Evolutionary conservation across 306 rosid species (phyloP).

Genomic region (Cicer yamashitae): DNA sequence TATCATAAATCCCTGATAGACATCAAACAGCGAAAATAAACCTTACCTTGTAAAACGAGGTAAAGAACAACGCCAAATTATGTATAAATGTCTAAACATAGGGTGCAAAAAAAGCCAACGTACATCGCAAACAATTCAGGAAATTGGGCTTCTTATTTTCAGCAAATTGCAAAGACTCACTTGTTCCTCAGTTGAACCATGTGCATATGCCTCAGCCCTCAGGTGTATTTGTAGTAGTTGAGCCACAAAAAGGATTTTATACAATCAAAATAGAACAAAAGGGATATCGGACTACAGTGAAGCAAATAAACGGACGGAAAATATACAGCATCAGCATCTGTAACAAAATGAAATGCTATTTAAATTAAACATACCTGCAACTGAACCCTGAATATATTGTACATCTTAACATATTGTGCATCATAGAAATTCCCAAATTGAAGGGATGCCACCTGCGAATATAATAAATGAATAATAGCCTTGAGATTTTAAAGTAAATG

Average conservation of each 20-base stretch:
- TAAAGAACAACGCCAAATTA: constrained; percentile 90
- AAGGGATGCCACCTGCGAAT: constrained; percentile 84
- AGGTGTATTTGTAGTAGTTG: constrained; percentile 78
- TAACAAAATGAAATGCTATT: background rate
- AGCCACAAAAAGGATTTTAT: constrained; percentile 21
- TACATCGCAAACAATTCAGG: constrained; percentile 7
- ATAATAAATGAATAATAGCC: constrained; percentile 29
- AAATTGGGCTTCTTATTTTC: constrained; percentile 1
- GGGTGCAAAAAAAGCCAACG: background rate
- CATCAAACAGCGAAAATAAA: too few species aligned
- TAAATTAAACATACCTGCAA: constrained; percentile 71
- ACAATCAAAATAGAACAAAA: constrained; percentile 3
- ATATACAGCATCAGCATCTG: background rate
- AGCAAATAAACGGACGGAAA: background rate
- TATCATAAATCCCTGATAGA: too few species aligned
- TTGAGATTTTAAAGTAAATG: constrained; percentile 15
- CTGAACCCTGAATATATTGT: constrained; percentile 84
- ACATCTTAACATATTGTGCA: constrained; percentile 83
- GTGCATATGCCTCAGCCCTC: constrained; percentile 93
- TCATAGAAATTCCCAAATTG: constrained; percentile 79
- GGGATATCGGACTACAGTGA: background rate
- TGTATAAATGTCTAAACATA: constrained; percentile 82
- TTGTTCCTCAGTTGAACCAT: constrained; percentile 89
- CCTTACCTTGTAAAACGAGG: constrained; percentile 45
- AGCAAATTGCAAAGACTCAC: constrained; percentile 46